Base-by-base conservation (phyloP, 2,329 filamentous ascomycete genomes). In the Diaporthe citriasiana region DNA sequence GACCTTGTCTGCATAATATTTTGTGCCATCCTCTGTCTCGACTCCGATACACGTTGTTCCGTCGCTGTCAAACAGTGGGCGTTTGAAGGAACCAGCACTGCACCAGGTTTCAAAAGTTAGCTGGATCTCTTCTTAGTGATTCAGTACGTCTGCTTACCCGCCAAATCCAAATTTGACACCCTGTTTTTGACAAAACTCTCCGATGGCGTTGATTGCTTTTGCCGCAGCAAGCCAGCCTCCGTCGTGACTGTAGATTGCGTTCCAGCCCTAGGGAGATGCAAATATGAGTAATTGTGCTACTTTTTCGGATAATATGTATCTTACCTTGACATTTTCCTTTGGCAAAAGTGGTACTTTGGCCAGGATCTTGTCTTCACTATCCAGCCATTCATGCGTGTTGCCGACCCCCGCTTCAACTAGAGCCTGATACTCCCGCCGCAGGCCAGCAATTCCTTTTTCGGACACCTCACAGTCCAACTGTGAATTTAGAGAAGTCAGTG, bases 141-240 rank as follows among this genome's bases (percentile, higher is more conserved):
- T 6, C 17, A 17, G 42, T 25, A 2, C 12, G 3, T 27, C 1
- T 19, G 0, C 77, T 77, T 71, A 82, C 82, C 77, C 77, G 69
- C 84, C 84, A 73, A 85, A 85, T 1, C 81, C 81, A 75, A 86
- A 85, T 2, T 81, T 82, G 12, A 87, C 84, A 0, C 85, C 84
- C 55, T 82, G 77, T 0, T 79, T 76, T 70, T 79, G 79, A 17
- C 85, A 77, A 19, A 81, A 80, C 38, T 82, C 78, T 15, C 85
- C 85, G 25, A 87, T 85, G 1, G 85, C 84, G 70, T 86, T 83
- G 78, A 86, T 86, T 25, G 85, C 85, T 76, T 86, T 85, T 8
- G 82, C 84, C 27, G 85, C 85, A 30, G 85, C 85, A 22, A 87
- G 79, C 85, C 85, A 87, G 59, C 85, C 85, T 33, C 85, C 85